Evolutionary conservation across 768 basidiomycete species (phyloP), one percentile per base, ranked within the genome.

Genomic region (Phanerodontia chrysosporium): DNA sequence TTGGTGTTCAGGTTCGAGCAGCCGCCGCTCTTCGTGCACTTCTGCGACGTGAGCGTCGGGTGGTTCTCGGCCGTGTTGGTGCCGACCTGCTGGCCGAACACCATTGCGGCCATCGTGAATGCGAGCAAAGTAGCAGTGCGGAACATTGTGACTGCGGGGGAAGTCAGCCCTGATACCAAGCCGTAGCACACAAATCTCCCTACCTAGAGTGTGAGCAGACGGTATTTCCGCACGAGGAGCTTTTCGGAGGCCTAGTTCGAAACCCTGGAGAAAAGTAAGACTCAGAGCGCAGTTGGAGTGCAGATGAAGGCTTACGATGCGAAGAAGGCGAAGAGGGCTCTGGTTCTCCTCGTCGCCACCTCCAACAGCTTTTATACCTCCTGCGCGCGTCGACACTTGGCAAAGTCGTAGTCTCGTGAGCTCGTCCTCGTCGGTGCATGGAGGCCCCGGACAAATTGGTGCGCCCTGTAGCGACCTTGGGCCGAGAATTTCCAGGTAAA

Each of bases 81-180:
- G 60, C 80, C 81, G 55, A 75, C 72, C 56, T 80, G 79, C 61
- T 83, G 81, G 58, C 70, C 81, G 58, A 65, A 70, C 21, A 68
- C 78, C 55, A 75, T 72, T 46, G 80, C 65, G 58, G 65, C 44
- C 46, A 69, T 55, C 12, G 66, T 32, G 58, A 65, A 63, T 28
- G 63, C 29, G 56, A 67, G 32, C 54, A 71, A 66, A 58, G 69
- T 66, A 28, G 58, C 56, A 9, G 62, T 22, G 51, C 53, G 62
- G 61, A 70, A 67, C 66, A 70, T 70, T 48, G 7, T 48, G 27
- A 24, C 24, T 24, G 46, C 32, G 32, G 7, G 32, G 13, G 6
- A 13, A 7, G 32, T 35, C 13, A 35, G 32, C 32, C n/a, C 36
- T 10, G 18, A 45, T 5, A n/a, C 7, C 44, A 8, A 7, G 44